A percentile compares a stretch with the other conserved stretches of the same genome.
Evolutionary conservation across 2,329 filamentous ascomycete species (phyloP).

Genomic region (Colletotrichum phormii): DNA sequence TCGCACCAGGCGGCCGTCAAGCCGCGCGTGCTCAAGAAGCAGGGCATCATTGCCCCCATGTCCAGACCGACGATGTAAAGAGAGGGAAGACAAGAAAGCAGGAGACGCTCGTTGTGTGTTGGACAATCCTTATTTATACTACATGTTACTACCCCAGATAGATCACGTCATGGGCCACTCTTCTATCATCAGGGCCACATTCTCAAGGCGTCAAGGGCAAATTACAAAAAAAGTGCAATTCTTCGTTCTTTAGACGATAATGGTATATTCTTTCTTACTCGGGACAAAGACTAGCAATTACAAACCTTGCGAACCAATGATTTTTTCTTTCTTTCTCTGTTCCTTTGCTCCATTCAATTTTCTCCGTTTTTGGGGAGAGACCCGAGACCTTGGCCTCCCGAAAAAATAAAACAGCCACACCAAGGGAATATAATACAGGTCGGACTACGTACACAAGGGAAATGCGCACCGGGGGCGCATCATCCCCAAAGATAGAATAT

Average conservation of each 20-base stretch:
- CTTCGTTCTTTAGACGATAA: background rate
- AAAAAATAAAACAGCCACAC: background rate
- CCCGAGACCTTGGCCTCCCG: background rate
- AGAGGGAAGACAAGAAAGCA: background rate
- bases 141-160: background rate
- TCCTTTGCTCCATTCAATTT: constrained; percentile 20
- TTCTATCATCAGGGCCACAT: background rate
- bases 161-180: background rate
- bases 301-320: background rate
- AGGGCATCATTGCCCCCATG: constrained; percentile 90
- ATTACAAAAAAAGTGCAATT: background rate
- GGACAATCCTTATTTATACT: background rate
- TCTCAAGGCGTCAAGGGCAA: background rate
- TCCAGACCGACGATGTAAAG: constrained; percentile 72
- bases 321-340: constrained; percentile 21
- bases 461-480: constrained; percentile 24
- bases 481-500: constrained; percentile 5
- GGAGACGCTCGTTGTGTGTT: background rate
- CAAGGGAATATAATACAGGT: constrained; percentile 27
- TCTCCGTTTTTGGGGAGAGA: constrained; percentile 15
- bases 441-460: constrained; percentile 24
- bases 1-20: constrained; percentile 91
- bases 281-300: constrained; percentile 7
- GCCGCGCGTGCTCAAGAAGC: constrained; percentile 90
- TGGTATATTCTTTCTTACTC: background rate